phyloP scores from a whole-genome alignment of 305 asterid genomes.

The Fraxinus angustifolia region DNA sequence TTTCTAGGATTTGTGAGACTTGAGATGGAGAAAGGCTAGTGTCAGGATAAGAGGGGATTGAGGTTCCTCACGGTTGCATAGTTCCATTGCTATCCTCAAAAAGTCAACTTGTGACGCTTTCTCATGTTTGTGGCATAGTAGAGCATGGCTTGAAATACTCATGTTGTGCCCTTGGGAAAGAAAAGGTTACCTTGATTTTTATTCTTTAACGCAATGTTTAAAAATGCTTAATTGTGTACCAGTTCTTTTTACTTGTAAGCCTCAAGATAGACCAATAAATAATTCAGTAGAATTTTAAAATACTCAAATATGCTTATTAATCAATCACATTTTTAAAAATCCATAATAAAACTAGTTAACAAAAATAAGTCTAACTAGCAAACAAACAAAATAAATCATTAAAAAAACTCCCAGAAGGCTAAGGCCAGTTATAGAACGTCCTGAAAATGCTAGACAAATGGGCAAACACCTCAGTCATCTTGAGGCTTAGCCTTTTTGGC shows the following conservation, averaged over 20 bases:
- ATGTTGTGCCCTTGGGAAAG: neutral
- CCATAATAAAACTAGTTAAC: neutral
- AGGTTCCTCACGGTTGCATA: neutral
- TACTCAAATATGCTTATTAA: neutral
- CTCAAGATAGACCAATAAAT: neutral
- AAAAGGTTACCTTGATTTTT: neutral
- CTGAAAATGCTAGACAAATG: neutral
- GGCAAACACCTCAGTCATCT: neutral
- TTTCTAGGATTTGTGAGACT: neutral
- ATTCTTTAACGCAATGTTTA: neutral
- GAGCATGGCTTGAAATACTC: neutral
- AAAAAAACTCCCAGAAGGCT: neutral
- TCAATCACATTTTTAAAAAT: neutral
- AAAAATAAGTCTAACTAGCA: neutral
- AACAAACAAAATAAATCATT: neutral
- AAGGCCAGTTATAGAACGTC: neutral
- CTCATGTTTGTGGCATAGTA: neutral
- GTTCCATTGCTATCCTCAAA: neutral
- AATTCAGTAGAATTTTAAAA: neutral
- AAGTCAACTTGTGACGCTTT: neutral
- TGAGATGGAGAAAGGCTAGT: neutral
- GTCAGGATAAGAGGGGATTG: neutral
- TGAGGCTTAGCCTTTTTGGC: neutral
- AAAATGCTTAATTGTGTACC: neutral
- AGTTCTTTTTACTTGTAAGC: neutral